Conservation (phyloP, 164 flowering plant genomes). For the Buxus sempervirens region DNA sequence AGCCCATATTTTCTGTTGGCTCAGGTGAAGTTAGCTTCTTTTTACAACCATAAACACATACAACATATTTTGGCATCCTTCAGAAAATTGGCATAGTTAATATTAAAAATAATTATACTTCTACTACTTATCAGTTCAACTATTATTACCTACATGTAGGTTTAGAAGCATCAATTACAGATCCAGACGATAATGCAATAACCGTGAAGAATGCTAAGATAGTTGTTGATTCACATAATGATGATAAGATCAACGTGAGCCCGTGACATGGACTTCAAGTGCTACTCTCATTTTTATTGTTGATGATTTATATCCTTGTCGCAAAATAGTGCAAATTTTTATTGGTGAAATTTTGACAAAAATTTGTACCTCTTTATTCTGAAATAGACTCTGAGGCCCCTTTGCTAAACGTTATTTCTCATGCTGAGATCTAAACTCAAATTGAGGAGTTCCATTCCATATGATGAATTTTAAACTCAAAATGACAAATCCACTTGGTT, state of each 20-base stretch:
- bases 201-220: conserved; percentile 40
- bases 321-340: not conserved
- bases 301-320: not conserved
- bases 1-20: conserved; percentile 38
- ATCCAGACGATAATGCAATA: conserved; percentile 29
- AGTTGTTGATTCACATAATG: conserved; percentile 52
- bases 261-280: not conserved
- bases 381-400: no score
- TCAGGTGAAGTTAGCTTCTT: conserved; percentile 38
- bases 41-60: not conserved
- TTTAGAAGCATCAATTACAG: conserved; percentile 49
- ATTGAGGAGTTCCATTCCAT: no score
- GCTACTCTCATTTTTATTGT: not conserved
- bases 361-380: no score
- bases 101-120: no score
- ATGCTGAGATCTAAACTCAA: no score
- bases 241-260: conserved; percentile 53
- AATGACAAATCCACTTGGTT: no score
- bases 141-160: conserved; percentile 32
- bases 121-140: not conserved
- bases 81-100: not conserved
- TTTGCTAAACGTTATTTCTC: no score
- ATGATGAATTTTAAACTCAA: no score
- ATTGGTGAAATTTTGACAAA: no score
- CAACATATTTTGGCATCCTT: conserved; percentile 3